Conservation (phyloP, 345 rosid genomes). For the Stellera chamaejasme region DNA sequence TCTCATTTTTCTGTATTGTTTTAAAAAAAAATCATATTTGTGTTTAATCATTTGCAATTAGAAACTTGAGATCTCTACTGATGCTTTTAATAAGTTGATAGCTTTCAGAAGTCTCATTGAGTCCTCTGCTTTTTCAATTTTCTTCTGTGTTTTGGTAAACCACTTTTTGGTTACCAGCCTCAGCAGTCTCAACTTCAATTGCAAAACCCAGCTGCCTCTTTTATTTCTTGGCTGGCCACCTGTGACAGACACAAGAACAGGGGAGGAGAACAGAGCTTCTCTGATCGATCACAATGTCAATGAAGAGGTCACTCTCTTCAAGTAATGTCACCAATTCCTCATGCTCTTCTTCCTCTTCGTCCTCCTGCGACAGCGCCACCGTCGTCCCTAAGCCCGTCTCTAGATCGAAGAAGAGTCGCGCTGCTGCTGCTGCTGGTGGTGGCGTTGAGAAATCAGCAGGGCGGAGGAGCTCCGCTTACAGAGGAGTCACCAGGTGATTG, state of each 20-base stretch:
- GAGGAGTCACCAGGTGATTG: constrained; percentile 91
- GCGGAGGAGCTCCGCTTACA: constrained; percentile 80
- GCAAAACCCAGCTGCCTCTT: neutral
- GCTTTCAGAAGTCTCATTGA: neutral
- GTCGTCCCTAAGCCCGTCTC: neutral
- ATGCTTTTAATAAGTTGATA: constrained; percentile 1
- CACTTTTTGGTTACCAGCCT: constrained; percentile 32
- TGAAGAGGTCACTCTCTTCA: constrained; percentile 51
- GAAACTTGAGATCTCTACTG: neutral
- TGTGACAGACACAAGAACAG: neutral
- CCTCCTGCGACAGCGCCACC: constrained; percentile 19
- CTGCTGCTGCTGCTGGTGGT: constrained; percentile 4
- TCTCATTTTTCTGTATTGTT: neutral
- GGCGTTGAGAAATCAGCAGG: constrained; percentile 15
- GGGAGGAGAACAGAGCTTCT: neutral
- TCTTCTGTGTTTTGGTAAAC: constrained; percentile 54
- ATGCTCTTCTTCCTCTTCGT: constrained; percentile 30
- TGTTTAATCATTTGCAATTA: neutral
- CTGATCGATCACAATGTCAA: constrained; percentile 17
- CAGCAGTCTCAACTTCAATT: neutral
- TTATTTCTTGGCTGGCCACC: neutral
- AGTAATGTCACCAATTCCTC: constrained; percentile 33
- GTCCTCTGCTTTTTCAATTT: constrained; percentile 13
- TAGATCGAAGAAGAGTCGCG: constrained; percentile 32
- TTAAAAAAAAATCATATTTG: neutral